Evolutionary conservation across 2,329 filamentous ascomycete genomes (phyloP).

Genomic region (Phaeosphaeria sp.): DNA sequence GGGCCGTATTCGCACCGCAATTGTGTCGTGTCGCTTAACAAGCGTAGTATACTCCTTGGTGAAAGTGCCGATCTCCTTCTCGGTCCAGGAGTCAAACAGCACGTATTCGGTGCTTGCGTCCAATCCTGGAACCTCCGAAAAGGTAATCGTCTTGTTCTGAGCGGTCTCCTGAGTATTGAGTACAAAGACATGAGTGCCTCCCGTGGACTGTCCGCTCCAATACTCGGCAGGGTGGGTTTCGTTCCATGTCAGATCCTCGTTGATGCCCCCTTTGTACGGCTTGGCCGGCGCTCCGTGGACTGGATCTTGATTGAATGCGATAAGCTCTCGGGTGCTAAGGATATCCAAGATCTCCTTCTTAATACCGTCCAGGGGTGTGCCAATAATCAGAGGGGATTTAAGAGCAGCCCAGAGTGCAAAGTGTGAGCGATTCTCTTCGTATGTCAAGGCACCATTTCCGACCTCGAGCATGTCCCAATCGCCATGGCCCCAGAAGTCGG

Average conservation of each 20-base stretch:
- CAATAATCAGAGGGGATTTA: constrained; percentile 54
- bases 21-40: constrained; percentile 25
- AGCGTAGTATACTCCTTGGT: constrained; percentile 8
- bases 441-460: constrained; percentile 43
- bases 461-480: constrained; percentile 46
- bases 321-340: constrained; percentile 49
- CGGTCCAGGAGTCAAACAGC: constrained; percentile 30
- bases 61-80: constrained; percentile 17
- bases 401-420: constrained; percentile 52
- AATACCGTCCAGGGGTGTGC: constrained; percentile 48
- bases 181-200: constrained; percentile 33
- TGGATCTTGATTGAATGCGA: constrained; percentile 56
- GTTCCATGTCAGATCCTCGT: constrained; percentile 60
- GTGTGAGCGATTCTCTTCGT: constrained; percentile 42
- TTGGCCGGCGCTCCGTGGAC: constrained; percentile 49
- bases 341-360: constrained; percentile 49
- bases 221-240: constrained; percentile 36
- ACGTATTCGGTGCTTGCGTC: constrained; percentile 15
- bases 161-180: constrained; percentile 30
- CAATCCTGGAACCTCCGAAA: constrained; percentile 30
- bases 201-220: constrained; percentile 31
- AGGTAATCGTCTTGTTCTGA: constrained; percentile 19
- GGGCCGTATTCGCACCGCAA: constrained; percentile 3
- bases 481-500: constrained; percentile 30
- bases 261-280: constrained; percentile 57